Base-by-base conservation (phyloP, 768 basidiomycete species). In the Amanita inopinata region DNA sequence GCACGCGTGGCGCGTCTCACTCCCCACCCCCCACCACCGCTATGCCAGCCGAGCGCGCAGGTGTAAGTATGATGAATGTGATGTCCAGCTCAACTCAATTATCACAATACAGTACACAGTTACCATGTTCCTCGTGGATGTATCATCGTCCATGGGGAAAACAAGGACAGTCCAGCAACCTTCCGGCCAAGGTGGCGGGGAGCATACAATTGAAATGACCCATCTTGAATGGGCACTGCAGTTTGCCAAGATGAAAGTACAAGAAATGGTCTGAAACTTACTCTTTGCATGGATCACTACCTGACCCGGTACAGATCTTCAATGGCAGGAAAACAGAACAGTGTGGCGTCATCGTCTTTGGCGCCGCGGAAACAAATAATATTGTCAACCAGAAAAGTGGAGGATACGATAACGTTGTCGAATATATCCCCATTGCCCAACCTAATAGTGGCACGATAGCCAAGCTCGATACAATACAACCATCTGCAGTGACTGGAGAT, bases 251-350 rank as follows among this genome's bases (percentile, higher is more conserved):
- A 73, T 90, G 50, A 91, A 91, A 60, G 74, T 93, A 24, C 89
- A 94, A 56, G 86, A 93, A 47, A 91, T 94, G 83, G 88, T 87
- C 11, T 31, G 22, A 27, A 5, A 12, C 44, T 11, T 11, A 14
- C 9, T 17, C 38, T 14, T 33, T 4, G 11, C 28, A 15, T 12
- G 1, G 12, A 40, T 38, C 33, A 40, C 46, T 45, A 38, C 28
- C 20, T 43, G 15, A 36, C 40, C 22, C 31, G 35, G 33, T 19
- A 12, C 49, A 98, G 93, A 91, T 97, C 50, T 91, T 80, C 56
- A 78, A 85, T 50, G 86, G 83, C 10, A 72, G 93, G 31, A 96
- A 94, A 66, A 97, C 93, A 7, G 93, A 94, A 55, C 80, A 89
- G 55, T 89, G 90, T 56, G 88, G 90, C n/a, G 76, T 97, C 20